Evolutionary conservation across 2,329 filamentous ascomycete species (phyloP).

Genomic region (Emergomyces orientalis): DNA sequence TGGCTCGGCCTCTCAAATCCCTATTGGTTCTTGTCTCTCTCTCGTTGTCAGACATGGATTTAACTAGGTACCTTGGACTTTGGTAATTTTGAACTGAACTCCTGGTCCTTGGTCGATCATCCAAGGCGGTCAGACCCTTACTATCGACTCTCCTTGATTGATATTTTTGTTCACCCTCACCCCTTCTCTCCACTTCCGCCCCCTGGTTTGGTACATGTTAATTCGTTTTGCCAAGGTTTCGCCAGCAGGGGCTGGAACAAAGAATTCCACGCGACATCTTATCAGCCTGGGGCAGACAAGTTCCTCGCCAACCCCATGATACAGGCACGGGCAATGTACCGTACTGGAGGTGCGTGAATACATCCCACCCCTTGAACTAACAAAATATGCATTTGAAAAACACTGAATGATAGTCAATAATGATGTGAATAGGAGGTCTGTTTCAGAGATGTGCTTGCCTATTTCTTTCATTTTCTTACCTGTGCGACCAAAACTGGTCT

Average conservation of each 20-base stretch:
- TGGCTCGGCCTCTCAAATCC: background rate
- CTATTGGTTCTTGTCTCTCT: background rate
- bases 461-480: background rate
- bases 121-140: background rate
- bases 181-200: background rate
- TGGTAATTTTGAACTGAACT: background rate
- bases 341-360: background rate
- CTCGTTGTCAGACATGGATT: background rate
- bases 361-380: background rate
- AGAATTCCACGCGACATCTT: conserved; percentile 1
- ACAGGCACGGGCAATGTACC: background rate
- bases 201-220: background rate
- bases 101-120: background rate
- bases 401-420: background rate
- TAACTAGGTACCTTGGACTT: too few relatives aligned
- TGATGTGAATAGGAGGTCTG: background rate
- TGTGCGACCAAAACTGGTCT: background rate
- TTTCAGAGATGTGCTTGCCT: background rate
- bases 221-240: background rate
- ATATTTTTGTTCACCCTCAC: too few relatives aligned
- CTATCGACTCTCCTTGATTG: background rate
- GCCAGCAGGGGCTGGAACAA: background rate
- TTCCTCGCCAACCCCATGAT: background rate
- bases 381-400: background rate
- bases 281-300: conserved; percentile 1